These are phyloP conservation scores for Nevesoporus exiguus DNA, from an alignment of 768 basidiomycete genomes.

Conservation along the genomic window DNA sequence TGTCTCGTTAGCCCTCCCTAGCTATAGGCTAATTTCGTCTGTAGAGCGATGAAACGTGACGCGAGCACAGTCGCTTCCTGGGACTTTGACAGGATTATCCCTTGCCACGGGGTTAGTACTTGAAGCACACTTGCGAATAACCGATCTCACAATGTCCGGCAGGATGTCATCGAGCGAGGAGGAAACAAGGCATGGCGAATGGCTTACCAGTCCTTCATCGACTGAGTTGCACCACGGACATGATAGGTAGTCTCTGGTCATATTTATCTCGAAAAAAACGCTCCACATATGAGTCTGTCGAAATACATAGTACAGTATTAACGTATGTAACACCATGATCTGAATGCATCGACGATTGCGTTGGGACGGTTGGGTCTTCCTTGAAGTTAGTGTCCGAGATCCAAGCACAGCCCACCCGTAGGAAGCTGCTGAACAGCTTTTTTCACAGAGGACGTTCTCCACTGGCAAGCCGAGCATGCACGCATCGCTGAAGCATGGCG, in stretches of 20 bases:
- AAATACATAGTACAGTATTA: slow-evolving; percentile 5
- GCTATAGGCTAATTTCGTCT: neutral
- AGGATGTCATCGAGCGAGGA: slow-evolving; percentile 62
- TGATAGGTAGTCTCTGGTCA: neutral
- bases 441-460: neutral
- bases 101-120: slow-evolving; percentile 57
- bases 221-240: slow-evolving; percentile 3
- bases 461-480: neutral
- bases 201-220: slow-evolving; percentile 36
- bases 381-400: neutral
- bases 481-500: neutral
- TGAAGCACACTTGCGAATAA: neutral
- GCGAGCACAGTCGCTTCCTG: slow-evolving; percentile 63
- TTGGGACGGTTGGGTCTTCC: neutral
- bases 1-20: neutral
- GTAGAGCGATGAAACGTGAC: slow-evolving; percentile 57
- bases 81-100: slow-evolving; percentile 74
- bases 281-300: neutral
- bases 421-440: no score
- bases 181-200: slow-evolving; percentile 55
- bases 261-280: neutral
- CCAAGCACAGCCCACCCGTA: no score
- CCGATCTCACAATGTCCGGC: neutral
- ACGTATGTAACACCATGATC: neutral
- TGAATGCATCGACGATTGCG: neutral